phyloP scores from a whole-genome alignment of 164 flowering plant species.

The Berberis vulgaris region DNA sequence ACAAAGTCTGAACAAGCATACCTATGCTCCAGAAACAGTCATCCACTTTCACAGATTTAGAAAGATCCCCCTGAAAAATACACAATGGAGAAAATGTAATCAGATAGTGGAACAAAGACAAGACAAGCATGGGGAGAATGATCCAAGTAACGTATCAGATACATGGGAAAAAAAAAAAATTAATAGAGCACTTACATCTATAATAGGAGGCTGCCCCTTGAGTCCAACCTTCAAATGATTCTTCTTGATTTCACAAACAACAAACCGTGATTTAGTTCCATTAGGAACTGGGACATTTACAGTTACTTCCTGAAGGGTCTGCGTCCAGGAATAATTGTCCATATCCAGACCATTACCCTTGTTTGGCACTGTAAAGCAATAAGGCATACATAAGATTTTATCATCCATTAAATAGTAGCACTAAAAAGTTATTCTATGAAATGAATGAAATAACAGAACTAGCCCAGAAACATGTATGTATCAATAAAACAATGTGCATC shows the following conservation, averaged over 20 bases:
- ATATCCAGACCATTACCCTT: constrained; percentile 84
- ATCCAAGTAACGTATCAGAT: background rate
- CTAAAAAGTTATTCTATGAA: too few relatives aligned
- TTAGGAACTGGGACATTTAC: constrained; percentile 63
- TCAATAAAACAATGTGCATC: too few relatives aligned
- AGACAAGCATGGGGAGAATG: background rate
- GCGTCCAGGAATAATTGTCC: constrained; percentile 88
- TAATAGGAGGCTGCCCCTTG: constrained; percentile 86
- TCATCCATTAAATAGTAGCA: too few relatives aligned
- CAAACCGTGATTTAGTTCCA: constrained; percentile 76
- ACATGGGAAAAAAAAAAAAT: background rate
- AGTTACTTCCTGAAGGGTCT: constrained; percentile 71
- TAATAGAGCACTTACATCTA: constrained; percentile 49
- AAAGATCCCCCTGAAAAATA: constrained; percentile 64
- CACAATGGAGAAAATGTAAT: background rate
- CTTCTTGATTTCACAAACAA: constrained; percentile 78
- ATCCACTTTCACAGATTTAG: constrained; percentile 59
- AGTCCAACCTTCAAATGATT: constrained; percentile 77
- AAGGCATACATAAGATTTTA: too few relatives aligned
- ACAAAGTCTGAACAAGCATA: constrained; percentile 16
- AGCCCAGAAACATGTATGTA: too few relatives aligned
- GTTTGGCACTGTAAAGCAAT: constrained; percentile 50
- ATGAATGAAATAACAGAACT: too few relatives aligned
- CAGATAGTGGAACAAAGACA: background rate
- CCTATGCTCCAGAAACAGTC: constrained; percentile 97